Evolutionary conservation across 2,329 filamentous ascomycete genomes (phyloP).

Genomic region (Elsinoe fawcettii): DNA sequence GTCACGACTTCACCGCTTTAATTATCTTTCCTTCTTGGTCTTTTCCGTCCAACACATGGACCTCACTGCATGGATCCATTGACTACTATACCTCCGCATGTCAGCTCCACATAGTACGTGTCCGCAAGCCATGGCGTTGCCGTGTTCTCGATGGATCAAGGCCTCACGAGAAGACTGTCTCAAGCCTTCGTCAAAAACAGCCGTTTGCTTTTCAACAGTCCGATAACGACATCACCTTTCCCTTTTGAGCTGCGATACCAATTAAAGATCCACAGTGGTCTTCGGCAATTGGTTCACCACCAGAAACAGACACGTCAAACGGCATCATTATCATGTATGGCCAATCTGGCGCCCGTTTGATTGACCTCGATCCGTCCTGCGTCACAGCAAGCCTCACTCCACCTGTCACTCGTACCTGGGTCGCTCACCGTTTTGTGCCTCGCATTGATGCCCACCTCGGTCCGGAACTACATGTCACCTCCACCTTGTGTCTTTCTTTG

Average conservation of each 20-base stretch:
- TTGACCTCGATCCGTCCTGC: background rate
- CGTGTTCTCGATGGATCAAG: background rate
- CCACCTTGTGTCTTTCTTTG: background rate
- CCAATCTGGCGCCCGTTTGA: slow-evolving; percentile 10
- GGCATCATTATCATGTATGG: background rate
- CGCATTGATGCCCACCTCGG: background rate
- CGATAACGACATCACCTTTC: slow-evolving; percentile 11
- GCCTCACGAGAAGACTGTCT: slow-evolving; percentile 3
- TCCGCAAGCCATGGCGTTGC: background rate
- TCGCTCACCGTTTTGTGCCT: slow-evolving; percentile 2
- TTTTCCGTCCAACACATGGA: background rate
- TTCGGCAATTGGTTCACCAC: slow-evolving; percentile 3
- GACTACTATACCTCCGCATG: background rate
- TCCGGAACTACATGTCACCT: background rate
- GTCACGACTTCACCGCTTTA: background rate
- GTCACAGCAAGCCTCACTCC: slow-evolving; percentile 13
- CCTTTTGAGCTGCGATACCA: background rate
- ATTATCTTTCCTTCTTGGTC: background rate
- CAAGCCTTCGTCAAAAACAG: background rate
- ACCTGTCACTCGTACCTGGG: background rate
- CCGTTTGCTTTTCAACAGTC: slow-evolving; percentile 7
- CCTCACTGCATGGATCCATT: background rate
- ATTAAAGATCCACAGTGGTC: background rate
- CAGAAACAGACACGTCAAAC: slow-evolving; percentile 14
- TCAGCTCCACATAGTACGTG: background rate